phyloP scores from a whole-genome alignment of 768 basidiomycete species.

The Rhodotorula paludigena region DNA sequence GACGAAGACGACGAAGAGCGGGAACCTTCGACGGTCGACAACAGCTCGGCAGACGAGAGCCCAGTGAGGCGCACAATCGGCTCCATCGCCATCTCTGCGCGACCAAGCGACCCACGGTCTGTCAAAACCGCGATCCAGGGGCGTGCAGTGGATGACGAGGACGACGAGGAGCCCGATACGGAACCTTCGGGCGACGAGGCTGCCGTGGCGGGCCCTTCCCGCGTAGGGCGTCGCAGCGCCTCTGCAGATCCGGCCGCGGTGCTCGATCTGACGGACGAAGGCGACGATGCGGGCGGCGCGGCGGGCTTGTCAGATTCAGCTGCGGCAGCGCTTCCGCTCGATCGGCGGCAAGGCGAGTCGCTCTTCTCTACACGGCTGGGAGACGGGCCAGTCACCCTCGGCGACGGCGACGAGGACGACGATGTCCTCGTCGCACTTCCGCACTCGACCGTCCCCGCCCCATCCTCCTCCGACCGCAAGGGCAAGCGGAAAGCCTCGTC shows the following conservation, averaged over 20 bases:
- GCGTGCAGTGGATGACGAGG: neutral
- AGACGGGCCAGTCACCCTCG: neutral
- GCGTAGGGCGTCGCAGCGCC: too few species aligned
- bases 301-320: neutral
- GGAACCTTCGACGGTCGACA: too few species aligned
- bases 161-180: neutral
- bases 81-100: too few species aligned
- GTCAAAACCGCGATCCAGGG: too few species aligned
- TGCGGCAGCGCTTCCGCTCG: neutral
- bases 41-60: too few species aligned
- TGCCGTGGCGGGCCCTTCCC: neutral
- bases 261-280: constrained; percentile 25
- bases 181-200: neutral
- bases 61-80: too few species aligned
- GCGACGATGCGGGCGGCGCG: neutral
- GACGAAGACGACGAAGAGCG: neutral
- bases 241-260: neutral
- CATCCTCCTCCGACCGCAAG: neutral
- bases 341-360: neutral
- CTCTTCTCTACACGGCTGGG: neutral
- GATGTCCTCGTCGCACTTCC: neutral
- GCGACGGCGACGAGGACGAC: constrained; percentile 4
- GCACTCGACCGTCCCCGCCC: too few species aligned
- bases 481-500: constrained; percentile 27
- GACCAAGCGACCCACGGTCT: too few species aligned